Percentiles rank a stretch among this genome's conserved stretches.
Evolutionary conservation across 352 stramenopile species (phyloP).

Genomic region (Phytophthora agathidicida): DNA sequence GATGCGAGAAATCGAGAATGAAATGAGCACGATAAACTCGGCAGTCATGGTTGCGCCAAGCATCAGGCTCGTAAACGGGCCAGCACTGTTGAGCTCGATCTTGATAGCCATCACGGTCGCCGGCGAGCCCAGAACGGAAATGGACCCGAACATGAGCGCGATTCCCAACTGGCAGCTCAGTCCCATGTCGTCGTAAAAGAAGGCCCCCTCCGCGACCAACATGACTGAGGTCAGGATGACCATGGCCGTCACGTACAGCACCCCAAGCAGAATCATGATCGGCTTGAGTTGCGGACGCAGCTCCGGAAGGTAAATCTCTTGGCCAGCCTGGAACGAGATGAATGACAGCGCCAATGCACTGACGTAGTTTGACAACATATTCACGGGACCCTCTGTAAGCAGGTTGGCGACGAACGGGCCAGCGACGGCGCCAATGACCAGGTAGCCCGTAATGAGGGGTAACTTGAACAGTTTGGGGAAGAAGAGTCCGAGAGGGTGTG

Average conservation of each 20-base stretch:
- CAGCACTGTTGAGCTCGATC: constrained; percentile 64
- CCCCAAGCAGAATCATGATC: constrained; percentile 49
- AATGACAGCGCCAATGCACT: constrained; percentile 60
- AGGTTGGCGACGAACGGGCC: constrained; percentile 54
- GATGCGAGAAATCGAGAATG: constrained; percentile 67
- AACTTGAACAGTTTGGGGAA: constrained; percentile 54
- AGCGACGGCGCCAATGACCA: constrained; percentile 49
- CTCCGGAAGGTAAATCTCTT: constrained; percentile 68
- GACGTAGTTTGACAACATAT: constrained; percentile 45
- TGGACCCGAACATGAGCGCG: too few species aligned
- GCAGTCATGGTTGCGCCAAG: constrained; percentile 60
- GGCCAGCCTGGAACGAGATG: constrained; percentile 73
- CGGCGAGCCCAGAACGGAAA: too few species aligned
- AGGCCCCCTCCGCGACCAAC: constrained; percentile 37
- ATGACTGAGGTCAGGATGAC: constrained; percentile 40
- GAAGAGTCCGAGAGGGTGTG: too few species aligned
- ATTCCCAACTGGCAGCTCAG: constrained; percentile 58
- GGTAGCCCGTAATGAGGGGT: constrained; percentile 58
- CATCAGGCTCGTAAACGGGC: constrained; percentile 69
- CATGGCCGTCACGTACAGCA: constrained; percentile 56
- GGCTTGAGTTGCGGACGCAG: constrained; percentile 60
- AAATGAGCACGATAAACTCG: constrained; percentile 64
- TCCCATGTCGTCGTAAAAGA: constrained; percentile 54
- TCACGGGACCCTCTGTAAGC: constrained; percentile 34
- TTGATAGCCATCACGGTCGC: too few species aligned